Evolutionary conservation across 495 filamentous ascomycete genomes (phyloP).

Genomic region (Lophiotrema nucula): DNA sequence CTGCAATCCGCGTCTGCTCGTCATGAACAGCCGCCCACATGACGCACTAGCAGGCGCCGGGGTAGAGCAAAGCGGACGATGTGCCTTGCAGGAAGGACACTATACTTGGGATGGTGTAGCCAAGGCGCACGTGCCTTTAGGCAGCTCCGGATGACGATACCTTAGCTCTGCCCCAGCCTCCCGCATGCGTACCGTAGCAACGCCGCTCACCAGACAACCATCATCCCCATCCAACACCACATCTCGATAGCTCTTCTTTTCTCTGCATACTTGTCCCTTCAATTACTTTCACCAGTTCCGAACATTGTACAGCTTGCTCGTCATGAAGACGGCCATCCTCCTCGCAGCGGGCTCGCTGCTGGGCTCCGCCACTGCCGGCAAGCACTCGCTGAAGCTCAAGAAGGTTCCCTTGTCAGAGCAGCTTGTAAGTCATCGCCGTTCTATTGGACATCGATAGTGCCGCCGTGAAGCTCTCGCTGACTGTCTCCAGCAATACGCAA

Average conservation of each 20-base stretch:
- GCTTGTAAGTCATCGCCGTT: conserved; percentile 62
- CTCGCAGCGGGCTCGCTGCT: conserved; percentile 79
- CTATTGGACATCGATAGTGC: not conserved
- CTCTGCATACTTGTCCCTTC: not conserved
- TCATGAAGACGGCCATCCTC: conserved; percentile 78
- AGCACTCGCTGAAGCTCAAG: conserved; percentile 94
- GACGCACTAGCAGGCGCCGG: too few relatives aligned
- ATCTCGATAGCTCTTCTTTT: not conserved
- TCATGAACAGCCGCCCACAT: too few relatives aligned
- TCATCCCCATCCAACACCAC: not conserved
- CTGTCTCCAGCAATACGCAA: conserved; percentile 60
- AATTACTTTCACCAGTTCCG: not conserved
- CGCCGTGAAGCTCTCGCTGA: conserved; percentile 19
- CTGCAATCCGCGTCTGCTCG: too few relatives aligned
- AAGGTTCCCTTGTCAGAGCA: conserved; percentile 92
- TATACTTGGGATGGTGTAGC: too few relatives aligned
- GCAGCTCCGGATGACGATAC: too few relatives aligned
- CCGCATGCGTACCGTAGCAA: too few relatives aligned
- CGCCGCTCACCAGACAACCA: too few relatives aligned
- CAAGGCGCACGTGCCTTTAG: too few relatives aligned
- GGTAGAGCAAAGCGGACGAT: too few relatives aligned
- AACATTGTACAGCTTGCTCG: conserved; percentile 7
- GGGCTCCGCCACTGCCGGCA: conserved; percentile 74
- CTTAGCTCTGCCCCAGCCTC: too few relatives aligned
- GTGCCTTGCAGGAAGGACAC: too few relatives aligned